These are phyloP conservation scores for Dalbergia oliveri DNA, from an alignment of 306 rosid species.

Conservation along the genomic window DNA sequence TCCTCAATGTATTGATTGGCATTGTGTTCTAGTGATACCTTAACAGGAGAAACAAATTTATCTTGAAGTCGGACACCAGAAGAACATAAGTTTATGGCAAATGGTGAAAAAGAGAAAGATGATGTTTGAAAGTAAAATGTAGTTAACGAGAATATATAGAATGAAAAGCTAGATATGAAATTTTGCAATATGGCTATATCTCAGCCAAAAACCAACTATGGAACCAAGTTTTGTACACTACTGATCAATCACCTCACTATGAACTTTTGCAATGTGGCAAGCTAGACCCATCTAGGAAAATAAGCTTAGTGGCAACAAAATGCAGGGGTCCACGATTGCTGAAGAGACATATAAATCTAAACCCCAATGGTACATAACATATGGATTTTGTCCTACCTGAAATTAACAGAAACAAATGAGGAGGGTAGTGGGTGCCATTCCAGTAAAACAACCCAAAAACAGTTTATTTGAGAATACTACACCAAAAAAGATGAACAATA, in stretches of 20 bases:
- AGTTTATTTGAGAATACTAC: constrained; percentile 6
- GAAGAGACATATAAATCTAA: constrained; percentile 71
- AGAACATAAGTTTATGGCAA: neutral
- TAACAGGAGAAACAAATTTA: constrained; percentile 15
- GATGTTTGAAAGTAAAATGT: neutral
- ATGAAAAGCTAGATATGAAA: neutral
- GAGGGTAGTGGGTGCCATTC: constrained; percentile 75
- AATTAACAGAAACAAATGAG: constrained; percentile 79
- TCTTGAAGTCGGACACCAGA: neutral
- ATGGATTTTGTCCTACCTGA: constrained; percentile 63
- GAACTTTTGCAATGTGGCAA: constrained; percentile 88
- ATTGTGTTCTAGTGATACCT: constrained; percentile 85
- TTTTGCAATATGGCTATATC: too few species aligned
- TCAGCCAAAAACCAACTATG: neutral
- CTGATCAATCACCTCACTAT: constrained; percentile 70
- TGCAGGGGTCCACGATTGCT: constrained; percentile 86
- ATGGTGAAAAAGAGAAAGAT: neutral
- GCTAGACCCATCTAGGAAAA: constrained; percentile 91
- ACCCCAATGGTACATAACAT: neutral
- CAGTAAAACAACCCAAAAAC: constrained; percentile 50
- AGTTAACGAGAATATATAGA: neutral
- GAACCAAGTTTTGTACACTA: neutral
- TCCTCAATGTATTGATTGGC: constrained; percentile 85
- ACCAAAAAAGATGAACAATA: neutral
- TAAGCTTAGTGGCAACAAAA: constrained; percentile 82